Evolutionary conservation across 306 rosid genomes (phyloP).

Genomic region (Quercus dentata): DNA sequence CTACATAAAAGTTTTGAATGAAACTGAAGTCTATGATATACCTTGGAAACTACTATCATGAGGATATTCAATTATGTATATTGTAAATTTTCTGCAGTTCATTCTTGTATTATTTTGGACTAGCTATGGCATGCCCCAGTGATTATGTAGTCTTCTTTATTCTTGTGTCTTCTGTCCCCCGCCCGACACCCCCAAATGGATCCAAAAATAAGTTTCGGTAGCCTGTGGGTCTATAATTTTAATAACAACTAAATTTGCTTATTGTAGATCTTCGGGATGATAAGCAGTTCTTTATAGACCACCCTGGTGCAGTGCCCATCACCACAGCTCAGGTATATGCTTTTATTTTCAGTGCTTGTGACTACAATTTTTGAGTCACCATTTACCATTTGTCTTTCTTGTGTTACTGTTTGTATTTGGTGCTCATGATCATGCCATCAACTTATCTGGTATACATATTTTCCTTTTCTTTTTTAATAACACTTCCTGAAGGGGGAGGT

Average conservation of each 20-base stretch:
- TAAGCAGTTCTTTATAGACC: slow-evolving; percentile 74
- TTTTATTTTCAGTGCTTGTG: slow-evolving; percentile 7
- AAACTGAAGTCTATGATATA: no score
- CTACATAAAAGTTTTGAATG: no score
- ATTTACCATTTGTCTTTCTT: not conserved
- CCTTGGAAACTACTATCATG: not conserved
- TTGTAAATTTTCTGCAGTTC: not conserved
- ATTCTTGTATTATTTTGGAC: slow-evolving; percentile 4
- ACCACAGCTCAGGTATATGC: slow-evolving; percentile 76
- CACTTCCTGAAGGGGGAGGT: slow-evolving; percentile 70
- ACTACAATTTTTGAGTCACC: not conserved
- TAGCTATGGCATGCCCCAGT: not conserved
- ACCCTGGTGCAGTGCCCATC: slow-evolving; percentile 88
- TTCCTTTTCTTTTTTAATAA: slow-evolving; percentile 3
- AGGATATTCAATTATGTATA: not conserved
- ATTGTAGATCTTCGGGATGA: slow-evolving; percentile 90
- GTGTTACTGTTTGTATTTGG: not conserved
- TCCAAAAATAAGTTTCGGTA: not conserved
- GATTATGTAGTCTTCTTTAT: not conserved
- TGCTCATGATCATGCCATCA: slow-evolving; percentile 12
- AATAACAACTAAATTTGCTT: slow-evolving; percentile 28
- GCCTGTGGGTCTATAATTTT: slow-evolving; percentile 4
- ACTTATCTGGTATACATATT: slow-evolving; percentile 4
- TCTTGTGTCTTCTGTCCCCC: not conserved
- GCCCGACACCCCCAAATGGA: not conserved